Conservation (phyloP, 2,329 filamentous ascomycete genomes). For the Fusarium redolens region DNA sequence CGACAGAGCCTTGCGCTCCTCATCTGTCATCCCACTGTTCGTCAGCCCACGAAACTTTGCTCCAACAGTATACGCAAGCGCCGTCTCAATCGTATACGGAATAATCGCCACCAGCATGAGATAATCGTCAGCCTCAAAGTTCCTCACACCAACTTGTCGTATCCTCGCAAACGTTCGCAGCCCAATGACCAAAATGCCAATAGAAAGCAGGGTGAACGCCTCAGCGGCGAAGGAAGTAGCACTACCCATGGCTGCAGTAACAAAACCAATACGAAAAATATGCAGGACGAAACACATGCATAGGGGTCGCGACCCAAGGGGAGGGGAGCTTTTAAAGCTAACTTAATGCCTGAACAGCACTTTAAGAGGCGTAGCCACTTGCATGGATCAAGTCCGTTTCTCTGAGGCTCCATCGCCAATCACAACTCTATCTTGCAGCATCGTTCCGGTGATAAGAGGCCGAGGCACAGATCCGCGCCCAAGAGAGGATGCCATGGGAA, state of each 20-base stretch:
- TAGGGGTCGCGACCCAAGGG: background rate
- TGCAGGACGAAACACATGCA: background rate
- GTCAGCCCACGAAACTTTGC: constrained; percentile 56
- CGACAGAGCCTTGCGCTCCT: constrained; percentile 55
- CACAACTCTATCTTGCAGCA: background rate
- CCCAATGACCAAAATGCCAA: constrained; percentile 60
- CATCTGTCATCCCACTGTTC: constrained; percentile 63
- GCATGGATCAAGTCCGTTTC: background rate
- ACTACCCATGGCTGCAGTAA: background rate
- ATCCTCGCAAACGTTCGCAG: constrained; percentile 62
- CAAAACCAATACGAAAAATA: background rate
- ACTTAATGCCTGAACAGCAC: no score
- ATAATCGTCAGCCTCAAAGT: constrained; percentile 62
- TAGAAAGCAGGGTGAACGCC: constrained; percentile 57
- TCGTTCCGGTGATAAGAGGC: background rate
- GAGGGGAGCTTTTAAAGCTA: background rate
- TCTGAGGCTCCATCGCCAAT: background rate
- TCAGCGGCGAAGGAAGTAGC: constrained; percentile 36
- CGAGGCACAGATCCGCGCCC: background rate
- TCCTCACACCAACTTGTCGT: constrained; percentile 51
- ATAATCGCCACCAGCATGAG: constrained; percentile 45
- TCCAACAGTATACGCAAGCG: constrained; percentile 52
- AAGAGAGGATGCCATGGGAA: background rate
- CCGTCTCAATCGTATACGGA: constrained; percentile 44
- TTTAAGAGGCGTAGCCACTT: background rate